Base-by-base conservation (phyloP, 805 yeast genomes). In the Lipomyces mesembrius region DNA sequence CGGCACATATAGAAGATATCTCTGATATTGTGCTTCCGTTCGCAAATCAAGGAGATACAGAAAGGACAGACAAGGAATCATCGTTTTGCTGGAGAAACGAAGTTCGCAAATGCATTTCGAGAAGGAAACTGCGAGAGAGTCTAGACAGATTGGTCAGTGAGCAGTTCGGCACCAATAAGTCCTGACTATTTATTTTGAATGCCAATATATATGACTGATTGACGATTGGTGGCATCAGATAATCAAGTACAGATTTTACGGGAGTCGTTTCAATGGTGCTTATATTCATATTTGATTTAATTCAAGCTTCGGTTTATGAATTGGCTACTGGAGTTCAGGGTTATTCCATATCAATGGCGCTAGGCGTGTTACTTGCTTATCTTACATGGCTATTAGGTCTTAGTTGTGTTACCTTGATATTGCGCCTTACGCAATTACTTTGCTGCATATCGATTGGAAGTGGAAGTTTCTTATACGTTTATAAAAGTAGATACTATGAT, bases 61-160 rank as follows among this genome's bases (percentile, higher is more conserved):
- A 37, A 39, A 58, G 25, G 25, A n/a, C 35, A 27, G 62, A 62
- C n/a, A 32, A 8, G 9, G 62, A 62, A 25, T 32, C 59, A 2
- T 37, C 61, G 6, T 67, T 69, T 69, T 63, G 70, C 63, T 67
- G 71, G 71, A 57, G 56, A 22, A 62, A 66, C 53, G 71, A 67
- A 27, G 70, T 67, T 27, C 70, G 66, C 29, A 67, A 67, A 51
- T 67, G 64, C 54, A 55, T 67, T 14, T 54, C 64, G 14, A 65
- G 71, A 11, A 65, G 70, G 20, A 54, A 46, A 37, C 32, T 67
- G 29, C 63, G 71, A 8, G 70, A 67, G 49, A 54, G 46, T 27
- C 22, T 67, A 11, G 65, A 67, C 49, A 63, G 56, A 39, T 17
- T 65, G n/a, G 51, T 46, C 27, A 7, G n/a, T 1, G 68, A 65